Conservation (phyloP, 352 stramenopile genomes). For the Phytopythium cucurbitacearum region DNA sequence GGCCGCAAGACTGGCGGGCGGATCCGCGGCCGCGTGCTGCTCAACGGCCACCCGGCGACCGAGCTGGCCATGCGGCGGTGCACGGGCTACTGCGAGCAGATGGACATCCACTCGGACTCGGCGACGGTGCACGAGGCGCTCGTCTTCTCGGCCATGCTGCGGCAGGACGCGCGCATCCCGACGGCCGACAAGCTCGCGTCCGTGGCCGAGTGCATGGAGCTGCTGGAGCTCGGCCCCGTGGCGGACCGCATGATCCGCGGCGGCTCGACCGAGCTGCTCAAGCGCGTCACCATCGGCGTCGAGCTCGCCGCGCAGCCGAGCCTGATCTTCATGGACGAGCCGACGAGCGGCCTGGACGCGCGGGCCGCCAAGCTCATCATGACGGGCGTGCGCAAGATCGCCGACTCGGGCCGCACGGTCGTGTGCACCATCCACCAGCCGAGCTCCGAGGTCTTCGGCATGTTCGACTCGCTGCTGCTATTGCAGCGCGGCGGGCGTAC, state of each 20-base stretch:
- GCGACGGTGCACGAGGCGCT: constrained; percentile 89
- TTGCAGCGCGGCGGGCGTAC: constrained; percentile 50
- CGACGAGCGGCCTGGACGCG: constrained; percentile 85
- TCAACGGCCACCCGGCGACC: constrained; percentile 42
- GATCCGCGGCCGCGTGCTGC: constrained; percentile 63
- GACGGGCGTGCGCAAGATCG: constrained; percentile 85
- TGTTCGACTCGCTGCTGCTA: constrained; percentile 85
- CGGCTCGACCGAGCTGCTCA: constrained; percentile 54
- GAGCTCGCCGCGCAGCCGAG: constrained; percentile 85
- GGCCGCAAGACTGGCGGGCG: constrained; percentile 87
- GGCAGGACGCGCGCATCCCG: constrained; percentile 33
- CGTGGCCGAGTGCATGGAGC: constrained; percentile 47
- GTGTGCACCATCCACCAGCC: constrained; percentile 93
- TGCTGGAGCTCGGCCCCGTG: constrained; percentile 46
- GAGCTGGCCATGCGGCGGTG: constrained; percentile 43
- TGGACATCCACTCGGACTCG: constrained; percentile 89
- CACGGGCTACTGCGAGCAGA: constrained; percentile 75
- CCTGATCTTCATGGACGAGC: constrained; percentile 89
- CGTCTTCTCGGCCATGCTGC: constrained; percentile 84
- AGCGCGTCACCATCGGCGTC: constrained; percentile 79
- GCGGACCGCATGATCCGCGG: constrained; percentile 54
- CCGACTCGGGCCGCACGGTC: constrained; percentile 64
- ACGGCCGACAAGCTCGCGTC: constrained; percentile 34
- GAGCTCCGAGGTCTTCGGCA: constrained; percentile 82
- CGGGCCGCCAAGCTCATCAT: constrained; percentile 85